Evolutionary conservation across 306 rosid genomes (phyloP).

Genomic region (Rubus parviflorus): DNA sequence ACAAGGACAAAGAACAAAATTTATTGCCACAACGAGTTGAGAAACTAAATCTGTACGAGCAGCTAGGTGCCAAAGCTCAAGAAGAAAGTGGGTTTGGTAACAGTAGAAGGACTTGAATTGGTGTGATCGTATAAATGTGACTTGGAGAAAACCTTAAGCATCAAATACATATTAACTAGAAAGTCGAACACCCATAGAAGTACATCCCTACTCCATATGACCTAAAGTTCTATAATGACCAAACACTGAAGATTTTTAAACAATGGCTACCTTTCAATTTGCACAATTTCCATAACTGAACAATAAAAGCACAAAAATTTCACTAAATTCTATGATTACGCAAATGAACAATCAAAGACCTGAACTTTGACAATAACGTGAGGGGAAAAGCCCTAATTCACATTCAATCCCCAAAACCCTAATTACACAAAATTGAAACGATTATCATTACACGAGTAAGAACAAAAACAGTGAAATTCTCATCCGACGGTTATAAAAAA

Average conservation of each 20-base stretch:
- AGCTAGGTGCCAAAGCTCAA: neutral
- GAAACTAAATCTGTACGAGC: neutral
- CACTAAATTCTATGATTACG: neutral
- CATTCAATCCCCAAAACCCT: conserved; percentile 22
- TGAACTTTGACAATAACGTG: neutral
- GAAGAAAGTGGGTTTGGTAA: neutral
- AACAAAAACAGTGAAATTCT: neutral
- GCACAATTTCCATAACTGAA: neutral
- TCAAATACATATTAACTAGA: neutral
- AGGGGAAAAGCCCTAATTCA: conserved; percentile 28
- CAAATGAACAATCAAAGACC: neutral
- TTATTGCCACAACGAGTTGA: neutral
- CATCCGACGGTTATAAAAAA: neutral
- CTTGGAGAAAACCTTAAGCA: neutral
- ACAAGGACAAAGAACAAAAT: neutral
- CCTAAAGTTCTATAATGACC: neutral
- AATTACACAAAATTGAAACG: conserved; percentile 19
- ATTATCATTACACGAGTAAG: neutral
- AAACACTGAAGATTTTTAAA: neutral
- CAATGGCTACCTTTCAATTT: neutral
- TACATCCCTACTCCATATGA: neutral
- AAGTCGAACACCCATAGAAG: neutral
- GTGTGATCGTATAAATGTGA: neutral
- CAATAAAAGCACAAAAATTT: neutral
- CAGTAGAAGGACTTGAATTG: neutral